Conservation (phyloP, 1,139 yeast species). For the Suzukiozyma palmioleophila region DNA sequence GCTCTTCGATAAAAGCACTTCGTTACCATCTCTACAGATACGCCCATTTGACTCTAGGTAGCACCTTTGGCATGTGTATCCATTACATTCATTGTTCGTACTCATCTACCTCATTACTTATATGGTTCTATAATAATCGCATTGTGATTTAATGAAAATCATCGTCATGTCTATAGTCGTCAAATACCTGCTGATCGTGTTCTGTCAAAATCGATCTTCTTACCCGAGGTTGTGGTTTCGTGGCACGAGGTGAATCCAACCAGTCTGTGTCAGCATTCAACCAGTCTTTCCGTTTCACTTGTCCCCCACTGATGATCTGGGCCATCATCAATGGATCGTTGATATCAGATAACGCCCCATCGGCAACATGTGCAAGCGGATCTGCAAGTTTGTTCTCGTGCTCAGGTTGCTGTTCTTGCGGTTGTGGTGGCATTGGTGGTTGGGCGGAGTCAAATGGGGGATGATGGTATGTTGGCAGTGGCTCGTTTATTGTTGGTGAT, state of each 20-base stretch:
- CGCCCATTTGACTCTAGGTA: too few relatives aligned
- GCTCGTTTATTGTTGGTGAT: conserved; percentile 2
- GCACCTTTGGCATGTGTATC: too few relatives aligned
- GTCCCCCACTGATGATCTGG: conserved; percentile 39
- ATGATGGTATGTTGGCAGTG: conserved; percentile 3
- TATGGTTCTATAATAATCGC: conserved; percentile 2
- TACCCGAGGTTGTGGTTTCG: conserved; percentile 7
- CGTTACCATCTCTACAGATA: too few relatives aligned
- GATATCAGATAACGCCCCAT: conserved; percentile 30
- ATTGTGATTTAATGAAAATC: conserved; percentile 17
- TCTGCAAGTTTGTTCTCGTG: conserved; percentile 33
- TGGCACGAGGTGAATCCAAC: conserved; percentile 12
- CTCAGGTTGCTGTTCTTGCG: conserved; percentile 10
- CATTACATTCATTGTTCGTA: too few relatives aligned
- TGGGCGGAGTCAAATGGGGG: conserved; percentile 2
- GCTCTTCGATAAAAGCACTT: too few relatives aligned
- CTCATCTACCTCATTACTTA: background rate
- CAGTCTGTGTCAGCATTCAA: conserved; percentile 31
- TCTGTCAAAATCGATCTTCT: conserved; percentile 20
- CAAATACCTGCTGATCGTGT: conserved; percentile 36
- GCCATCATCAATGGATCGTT: conserved; percentile 39
- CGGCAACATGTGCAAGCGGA: conserved; percentile 43
- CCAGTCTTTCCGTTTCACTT: conserved; percentile 35
- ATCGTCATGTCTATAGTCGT: conserved; percentile 41
- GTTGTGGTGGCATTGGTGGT: conserved; percentile 5